These are phyloP conservation scores for Hamamelis virginiana DNA, from an alignment of 164 flowering plant species.

Conservation along the genomic window DNA sequence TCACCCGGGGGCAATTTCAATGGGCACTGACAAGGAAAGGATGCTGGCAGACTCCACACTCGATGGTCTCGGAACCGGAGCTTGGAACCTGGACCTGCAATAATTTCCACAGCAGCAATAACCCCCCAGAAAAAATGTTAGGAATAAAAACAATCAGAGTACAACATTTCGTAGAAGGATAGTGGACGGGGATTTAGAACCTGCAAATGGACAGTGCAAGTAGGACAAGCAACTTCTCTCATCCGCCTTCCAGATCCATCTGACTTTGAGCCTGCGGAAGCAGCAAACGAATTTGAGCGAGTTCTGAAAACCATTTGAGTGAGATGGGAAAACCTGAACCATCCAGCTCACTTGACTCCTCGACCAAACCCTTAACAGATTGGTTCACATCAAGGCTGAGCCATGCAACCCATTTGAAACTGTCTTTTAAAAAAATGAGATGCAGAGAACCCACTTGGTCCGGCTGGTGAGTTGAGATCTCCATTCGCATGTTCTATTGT, in stretches of 20 bases:
- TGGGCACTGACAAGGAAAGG: conserved; percentile 92
- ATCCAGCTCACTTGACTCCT: not conserved
- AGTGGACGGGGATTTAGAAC: conserved; percentile 26
- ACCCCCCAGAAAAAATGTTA: not conserved
- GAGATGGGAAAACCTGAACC: not conserved
- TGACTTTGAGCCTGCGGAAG: conserved; percentile 50
- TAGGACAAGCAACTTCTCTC: conserved; percentile 98
- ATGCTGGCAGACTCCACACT: conserved; percentile 95
- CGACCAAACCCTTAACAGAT: not conserved
- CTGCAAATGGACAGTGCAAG: conserved; percentile 97
- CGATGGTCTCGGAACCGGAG: conserved; percentile 95
- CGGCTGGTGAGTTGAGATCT: no score
- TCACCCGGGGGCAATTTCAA: conserved; percentile 22
- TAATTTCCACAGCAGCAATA: not conserved
- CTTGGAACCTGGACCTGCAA: conserved; percentile 80
- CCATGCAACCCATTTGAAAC: not conserved
- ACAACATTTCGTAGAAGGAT: not conserved
- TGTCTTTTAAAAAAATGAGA: not conserved
- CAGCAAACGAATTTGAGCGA: not conserved
- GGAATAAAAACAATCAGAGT: not conserved
- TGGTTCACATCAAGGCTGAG: not conserved
- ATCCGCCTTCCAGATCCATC: conserved; percentile 74
- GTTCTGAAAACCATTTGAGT: not conserved
- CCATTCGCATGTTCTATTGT: no score
- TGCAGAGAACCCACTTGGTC: no score